These are phyloP conservation scores for Fusarium oxysporum DNA, from an alignment of 2,329 filamentous ascomycete genomes.

Conservation along the genomic window DNA sequence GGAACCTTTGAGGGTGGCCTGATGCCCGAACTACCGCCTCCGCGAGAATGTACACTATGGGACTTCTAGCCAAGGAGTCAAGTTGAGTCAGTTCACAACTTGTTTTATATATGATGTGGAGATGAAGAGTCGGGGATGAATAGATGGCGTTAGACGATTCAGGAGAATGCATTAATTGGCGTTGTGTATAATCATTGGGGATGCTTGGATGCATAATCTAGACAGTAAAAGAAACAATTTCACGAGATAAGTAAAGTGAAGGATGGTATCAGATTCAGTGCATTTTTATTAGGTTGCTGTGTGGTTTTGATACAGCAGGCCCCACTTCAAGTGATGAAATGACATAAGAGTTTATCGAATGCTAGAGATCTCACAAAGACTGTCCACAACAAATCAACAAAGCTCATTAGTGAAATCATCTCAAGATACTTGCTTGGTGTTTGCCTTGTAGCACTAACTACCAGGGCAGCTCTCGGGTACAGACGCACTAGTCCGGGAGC, in stretches of 20 bases:
- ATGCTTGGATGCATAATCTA: conserved; percentile 23
- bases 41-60: conserved; percentile 79
- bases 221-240: conserved; percentile 4
- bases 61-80: conserved; percentile 66
- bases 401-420: neutral
- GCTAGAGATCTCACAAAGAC: neutral
- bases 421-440: neutral
- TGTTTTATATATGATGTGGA: conserved; percentile 76
- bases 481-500: neutral
- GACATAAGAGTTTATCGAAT: neutral
- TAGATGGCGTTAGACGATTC: conserved; percentile 35
- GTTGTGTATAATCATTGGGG: conserved; percentile 22
- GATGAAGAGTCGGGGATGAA: conserved; percentile 14
- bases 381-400: neutral
- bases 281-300: neutral
- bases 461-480: conserved; percentile 5
- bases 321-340: neutral
- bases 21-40: conserved; percentile 83
- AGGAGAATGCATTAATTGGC: conserved; percentile 34
- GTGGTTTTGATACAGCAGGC: neutral
- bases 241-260: neutral
- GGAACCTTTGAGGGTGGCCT: conserved; percentile 76
- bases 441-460: neutral
- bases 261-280: neutral
- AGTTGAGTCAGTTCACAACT: neutral